Conservation (phyloP, 768 basidiomycete species). For the Lactarius tabidus region DNA sequence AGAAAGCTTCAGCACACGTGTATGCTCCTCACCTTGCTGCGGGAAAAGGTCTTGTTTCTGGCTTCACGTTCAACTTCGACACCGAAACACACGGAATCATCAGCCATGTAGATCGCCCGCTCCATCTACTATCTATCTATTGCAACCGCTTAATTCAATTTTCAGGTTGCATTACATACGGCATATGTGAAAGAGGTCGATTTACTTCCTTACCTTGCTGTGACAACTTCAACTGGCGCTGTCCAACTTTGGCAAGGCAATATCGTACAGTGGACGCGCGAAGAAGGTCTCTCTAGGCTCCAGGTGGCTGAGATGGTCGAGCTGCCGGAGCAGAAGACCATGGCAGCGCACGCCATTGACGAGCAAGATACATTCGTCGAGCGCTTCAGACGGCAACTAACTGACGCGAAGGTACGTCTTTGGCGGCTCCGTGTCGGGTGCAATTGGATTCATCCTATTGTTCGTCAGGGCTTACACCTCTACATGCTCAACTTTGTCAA, state of each 20-base stretch:
- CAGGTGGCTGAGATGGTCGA: conserved; percentile 68
- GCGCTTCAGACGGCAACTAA: conserved; percentile 53
- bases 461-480: conserved; percentile 57
- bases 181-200: conserved; percentile 37
- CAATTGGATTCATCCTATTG: background rate
- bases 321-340: conserved; percentile 57
- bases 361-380: conserved; percentile 46
- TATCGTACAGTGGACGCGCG: conserved; percentile 66
- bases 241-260: conserved; percentile 70
- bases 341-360: conserved; percentile 33
- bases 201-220: conserved; percentile 41
- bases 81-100: conserved; percentile 64
- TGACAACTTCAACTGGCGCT: conserved; percentile 74
- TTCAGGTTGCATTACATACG: conserved; percentile 51
- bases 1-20: conserved; percentile 57
- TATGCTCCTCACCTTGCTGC: conserved; percentile 47
- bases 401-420: conserved; percentile 52
- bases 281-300: conserved; percentile 71
- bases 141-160: background rate
- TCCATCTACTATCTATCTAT: background rate
- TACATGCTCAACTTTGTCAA: conserved; percentile 62
- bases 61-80: conserved; percentile 62
- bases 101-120: conserved; percentile 46
- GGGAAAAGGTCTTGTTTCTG: conserved; percentile 45
- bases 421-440: background rate